Conservation (phyloP, 2,329 filamentous ascomycete species). For the Pezicula radicicola region DNA sequence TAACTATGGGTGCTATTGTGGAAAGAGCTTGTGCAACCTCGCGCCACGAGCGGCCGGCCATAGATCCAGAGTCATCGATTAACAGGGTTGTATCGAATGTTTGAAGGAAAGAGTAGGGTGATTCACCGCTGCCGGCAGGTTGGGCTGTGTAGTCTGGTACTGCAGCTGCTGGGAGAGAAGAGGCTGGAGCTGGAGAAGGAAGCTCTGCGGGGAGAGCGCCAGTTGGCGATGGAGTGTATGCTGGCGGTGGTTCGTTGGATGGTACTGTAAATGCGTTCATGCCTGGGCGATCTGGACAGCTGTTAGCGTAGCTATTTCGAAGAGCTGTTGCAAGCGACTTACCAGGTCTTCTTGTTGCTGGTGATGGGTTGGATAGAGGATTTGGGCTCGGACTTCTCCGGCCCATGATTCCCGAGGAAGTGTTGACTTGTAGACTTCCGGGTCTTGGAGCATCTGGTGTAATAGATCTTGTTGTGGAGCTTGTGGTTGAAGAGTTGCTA, state of each 20-base stretch:
- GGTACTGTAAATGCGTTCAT: conserved; percentile 26
- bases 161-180: conserved; percentile 29
- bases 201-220: conserved; percentile 11
- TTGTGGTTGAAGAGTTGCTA: conserved; percentile 9
- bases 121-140: conserved; percentile 43
- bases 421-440: conserved; percentile 1
- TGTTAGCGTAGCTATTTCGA: not conserved
- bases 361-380: conserved; percentile 18
- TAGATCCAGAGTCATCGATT: conserved; percentile 89
- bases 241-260: conserved; percentile 29
- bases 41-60: conserved; percentile 73
- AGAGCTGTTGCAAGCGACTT: not conserved
- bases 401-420: not conserved
- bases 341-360: conserved; percentile 21
- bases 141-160: conserved; percentile 33
- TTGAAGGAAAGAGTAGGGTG: conserved; percentile 71
- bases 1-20: conserved; percentile 79
- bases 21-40: conserved; percentile 70
- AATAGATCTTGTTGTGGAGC: not conserved
- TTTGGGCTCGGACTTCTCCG: conserved; percentile 5
- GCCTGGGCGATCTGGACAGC: conserved; percentile 16
- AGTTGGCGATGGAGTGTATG: conserved; percentile 22
- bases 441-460: conserved; percentile 1
- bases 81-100: conserved; percentile 86
- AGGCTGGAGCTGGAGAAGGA: conserved; percentile 1